Evolutionary conservation across 495 filamentous ascomycete genomes (phyloP), one percentile per base, ranked within the genome.

Genomic region (Xylaria cubensis): DNA sequence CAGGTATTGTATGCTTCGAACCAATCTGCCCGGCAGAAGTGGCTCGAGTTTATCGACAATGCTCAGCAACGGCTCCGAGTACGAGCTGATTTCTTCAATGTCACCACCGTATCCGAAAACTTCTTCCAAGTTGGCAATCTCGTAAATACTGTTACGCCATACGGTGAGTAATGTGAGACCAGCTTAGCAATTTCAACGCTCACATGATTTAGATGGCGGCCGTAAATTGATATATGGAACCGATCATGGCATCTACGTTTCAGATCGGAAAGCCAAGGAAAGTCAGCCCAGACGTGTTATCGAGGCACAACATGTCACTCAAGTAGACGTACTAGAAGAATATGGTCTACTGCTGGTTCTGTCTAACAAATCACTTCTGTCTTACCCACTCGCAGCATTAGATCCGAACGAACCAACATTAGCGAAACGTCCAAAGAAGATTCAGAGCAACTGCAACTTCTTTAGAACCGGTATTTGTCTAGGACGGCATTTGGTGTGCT

Each of bases 381-480:
- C 95, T 4, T 97, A 94, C 78, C 90, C 94, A 4, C 85, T 97
- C 70, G 89, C 93, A 67, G 94, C 92, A n/a, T 77, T 89, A 67
- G 94, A 98, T 76, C 87, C 92, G 4, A 90, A 90, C 64, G 96
- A 98, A 76, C 91, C 90, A 55, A 84, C 91, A 42, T 83, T 94
- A 61, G 86, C 91, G 19, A 97, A 97, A 78, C 86, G 94, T 24
- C 92, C 94, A n/a, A 97, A 95, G 86, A 97, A 97, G 85, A 98
- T 99, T 76, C 94, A 95, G 78, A 93, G 92, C 72, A 94, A 97
- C 82, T 95, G 94, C 80, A 97, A 95, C 82, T 98, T 98, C 83
- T 98, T 99, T 90, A 97, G 95, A 81, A 91, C 93, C 58, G 97
- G 97, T 32, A 95, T 98, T 74, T 98, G 96, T 78, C 88, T 97